phyloP scores from a whole-genome alignment of 768 basidiomycete genomes.

The Lactarius indigo region DNA sequence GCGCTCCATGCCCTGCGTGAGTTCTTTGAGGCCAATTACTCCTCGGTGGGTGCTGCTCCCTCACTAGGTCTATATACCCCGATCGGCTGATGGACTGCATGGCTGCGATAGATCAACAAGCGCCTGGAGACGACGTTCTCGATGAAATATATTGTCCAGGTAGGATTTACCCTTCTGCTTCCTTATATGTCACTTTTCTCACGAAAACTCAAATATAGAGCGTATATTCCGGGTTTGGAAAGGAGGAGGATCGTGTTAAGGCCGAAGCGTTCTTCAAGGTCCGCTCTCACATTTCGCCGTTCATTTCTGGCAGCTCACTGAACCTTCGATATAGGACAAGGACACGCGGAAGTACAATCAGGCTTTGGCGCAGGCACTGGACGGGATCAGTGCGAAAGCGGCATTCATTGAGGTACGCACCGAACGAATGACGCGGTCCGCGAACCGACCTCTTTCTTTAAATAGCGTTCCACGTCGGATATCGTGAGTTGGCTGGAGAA shows the following conservation, averaged over 20 bases:
- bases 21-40: constrained; percentile 71
- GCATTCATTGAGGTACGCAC: constrained; percentile 21
- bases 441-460: background rate
- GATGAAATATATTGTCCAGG: constrained; percentile 16
- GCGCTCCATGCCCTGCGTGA: constrained; percentile 51
- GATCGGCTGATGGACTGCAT: background rate
- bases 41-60: constrained; percentile 42
- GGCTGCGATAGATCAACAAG: constrained; percentile 3
- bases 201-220: background rate
- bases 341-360: constrained; percentile 23
- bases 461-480: constrained; percentile 23
- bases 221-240: constrained; percentile 9
- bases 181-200: background rate
- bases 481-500: constrained; percentile 22
- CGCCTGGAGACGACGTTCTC: constrained; percentile 22
- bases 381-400: constrained; percentile 20
- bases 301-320: background rate
- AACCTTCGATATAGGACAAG: constrained; percentile 15
- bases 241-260: constrained; percentile 13
- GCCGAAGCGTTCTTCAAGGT: constrained; percentile 26
- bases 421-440: background rate
- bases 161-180: background rate
- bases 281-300: background rate
- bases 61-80: background rate
- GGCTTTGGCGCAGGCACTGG: constrained; percentile 22